Evolutionary conservation across 441 rosid genomes (phyloP).

Genomic region (Omphalea diandra): DNA sequence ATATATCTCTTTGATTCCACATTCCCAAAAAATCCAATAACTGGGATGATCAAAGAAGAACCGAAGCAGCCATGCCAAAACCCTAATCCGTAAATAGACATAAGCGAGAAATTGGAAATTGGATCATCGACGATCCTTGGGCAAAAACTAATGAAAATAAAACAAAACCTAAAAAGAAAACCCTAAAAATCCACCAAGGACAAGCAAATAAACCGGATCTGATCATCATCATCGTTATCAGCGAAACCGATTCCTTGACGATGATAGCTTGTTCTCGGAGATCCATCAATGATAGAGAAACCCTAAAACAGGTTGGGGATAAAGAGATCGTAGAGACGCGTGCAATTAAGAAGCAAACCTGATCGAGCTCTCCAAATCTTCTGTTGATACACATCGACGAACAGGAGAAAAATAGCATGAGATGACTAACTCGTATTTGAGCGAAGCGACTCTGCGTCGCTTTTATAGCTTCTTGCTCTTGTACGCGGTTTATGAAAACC

Average conservation of each 20-base stretch:
- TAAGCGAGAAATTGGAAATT: background rate
- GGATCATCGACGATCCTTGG: slow-evolving; percentile 5
- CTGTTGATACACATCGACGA: background rate
- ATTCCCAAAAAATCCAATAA: background rate
- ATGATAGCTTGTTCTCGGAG: background rate
- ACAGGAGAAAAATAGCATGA: no score
- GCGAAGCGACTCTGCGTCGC: no score
- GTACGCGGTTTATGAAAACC: no score
- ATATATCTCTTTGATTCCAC: background rate
- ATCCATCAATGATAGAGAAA: slow-evolving; percentile 1
- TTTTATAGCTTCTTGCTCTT: no score
- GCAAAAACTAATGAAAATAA: background rate
- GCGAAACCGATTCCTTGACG: background rate
- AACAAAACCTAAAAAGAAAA: background rate
- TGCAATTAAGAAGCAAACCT: slow-evolving; percentile 13
- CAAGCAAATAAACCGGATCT: background rate
- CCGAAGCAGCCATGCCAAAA: background rate
- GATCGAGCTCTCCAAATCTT: background rate
- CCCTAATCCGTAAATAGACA: background rate
- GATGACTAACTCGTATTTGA: no score
- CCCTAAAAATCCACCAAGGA: slow-evolving; percentile 10
- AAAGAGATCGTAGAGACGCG: slow-evolving; percentile 1
- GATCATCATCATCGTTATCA: background rate
- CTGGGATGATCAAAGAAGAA: background rate
- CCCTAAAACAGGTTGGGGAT: background rate